phyloP scores from a whole-genome alignment of 768 basidiomycete species.

The Exsudoporus frostii region DNA sequence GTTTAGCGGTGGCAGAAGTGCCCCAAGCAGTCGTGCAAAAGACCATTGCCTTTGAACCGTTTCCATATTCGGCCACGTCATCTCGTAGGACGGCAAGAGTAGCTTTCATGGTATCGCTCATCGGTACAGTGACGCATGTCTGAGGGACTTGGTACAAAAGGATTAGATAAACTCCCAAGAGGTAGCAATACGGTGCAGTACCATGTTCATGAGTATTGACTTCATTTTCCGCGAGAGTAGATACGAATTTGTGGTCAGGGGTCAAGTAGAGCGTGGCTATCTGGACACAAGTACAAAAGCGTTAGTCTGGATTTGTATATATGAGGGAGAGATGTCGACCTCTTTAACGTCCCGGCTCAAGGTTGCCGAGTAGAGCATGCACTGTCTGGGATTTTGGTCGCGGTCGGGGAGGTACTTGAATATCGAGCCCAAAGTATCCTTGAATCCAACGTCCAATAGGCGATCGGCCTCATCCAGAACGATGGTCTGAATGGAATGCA shows the following conservation, averaged over 20 bases:
- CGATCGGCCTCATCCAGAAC: slow-evolving; percentile 77
- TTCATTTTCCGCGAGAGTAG: slow-evolving; percentile 56
- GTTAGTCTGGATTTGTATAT: background rate
- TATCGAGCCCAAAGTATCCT: slow-evolving; percentile 64
- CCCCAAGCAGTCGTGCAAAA: slow-evolving; percentile 70
- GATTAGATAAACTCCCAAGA: background rate
- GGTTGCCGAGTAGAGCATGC: slow-evolving; percentile 72
- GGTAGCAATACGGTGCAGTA: slow-evolving; percentile 11
- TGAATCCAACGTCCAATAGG: slow-evolving; percentile 72
- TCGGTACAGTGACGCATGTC: slow-evolving; percentile 41
- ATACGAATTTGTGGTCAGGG: slow-evolving; percentile 44
- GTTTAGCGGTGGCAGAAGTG: slow-evolving; percentile 39
- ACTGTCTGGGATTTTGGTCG: slow-evolving; percentile 55
- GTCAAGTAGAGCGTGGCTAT: slow-evolving; percentile 28
- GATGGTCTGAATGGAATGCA: slow-evolving; percentile 42
- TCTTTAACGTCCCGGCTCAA: slow-evolving; percentile 65
- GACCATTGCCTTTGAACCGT: slow-evolving; percentile 46
- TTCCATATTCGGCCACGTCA: slow-evolving; percentile 30
- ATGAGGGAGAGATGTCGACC: slow-evolving; percentile 28
- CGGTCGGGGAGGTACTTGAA: slow-evolving; percentile 39
- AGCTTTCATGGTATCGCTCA: slow-evolving; percentile 41
- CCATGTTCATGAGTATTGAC: slow-evolving; percentile 62
- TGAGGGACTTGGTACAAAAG: slow-evolving; percentile 42
- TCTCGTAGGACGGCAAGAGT: slow-evolving; percentile 38
- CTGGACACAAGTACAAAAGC: slow-evolving; percentile 1